Evolutionary conservation across 139 green algal species (phyloP), one percentile per base, ranked within the genome.

Genomic region (Bryopsis sp.): DNA sequence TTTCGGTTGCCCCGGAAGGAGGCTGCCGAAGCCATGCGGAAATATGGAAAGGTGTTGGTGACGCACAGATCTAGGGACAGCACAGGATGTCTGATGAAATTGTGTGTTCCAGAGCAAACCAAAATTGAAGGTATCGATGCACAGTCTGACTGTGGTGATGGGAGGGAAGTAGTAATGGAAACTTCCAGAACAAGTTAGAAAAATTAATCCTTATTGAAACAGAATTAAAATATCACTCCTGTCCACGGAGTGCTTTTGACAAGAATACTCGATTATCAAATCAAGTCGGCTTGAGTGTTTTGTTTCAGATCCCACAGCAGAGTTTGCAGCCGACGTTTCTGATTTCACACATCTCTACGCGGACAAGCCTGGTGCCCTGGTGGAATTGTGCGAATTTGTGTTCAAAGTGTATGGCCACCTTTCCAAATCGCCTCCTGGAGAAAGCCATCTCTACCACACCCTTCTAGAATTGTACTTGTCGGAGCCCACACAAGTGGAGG

Each of bases 381-480:
- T 88, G 79, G 74, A 89, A 62, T 80, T 93, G 46, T 87, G 82
- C 60, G 86, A 93, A 68, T 93, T 87, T 62, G 84, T 96, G 6
- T 76, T 96, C 38, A 88, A 91, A 71, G 26, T 62, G 6, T 72
- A 48, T 70, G 8, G 6, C 22, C 39, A 37, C 36, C 24, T 39
- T 31, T 75, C 38, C 72, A 72, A 67, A 1, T 39, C 79, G 34
- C 70, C 75, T 1, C 76, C 81, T 24, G 74, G 62, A 5, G 73
- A 88, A 64, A 68, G 72, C 32, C 58, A 82, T 64, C 78, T 95
- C 71, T 94, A 91, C 74, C 89, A 90, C 68, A 94, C 85, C 1
- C 76, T 95, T 61, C 79, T 95, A 73, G 83, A 96, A 81, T 77
- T 95, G 33, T 94, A 96, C 74, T 82, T 95, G 34, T 72, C 82